phyloP scores from a whole-genome alignment of 2,329 filamentous ascomycete genomes.

The Exophiala xenobiotica region DNA sequence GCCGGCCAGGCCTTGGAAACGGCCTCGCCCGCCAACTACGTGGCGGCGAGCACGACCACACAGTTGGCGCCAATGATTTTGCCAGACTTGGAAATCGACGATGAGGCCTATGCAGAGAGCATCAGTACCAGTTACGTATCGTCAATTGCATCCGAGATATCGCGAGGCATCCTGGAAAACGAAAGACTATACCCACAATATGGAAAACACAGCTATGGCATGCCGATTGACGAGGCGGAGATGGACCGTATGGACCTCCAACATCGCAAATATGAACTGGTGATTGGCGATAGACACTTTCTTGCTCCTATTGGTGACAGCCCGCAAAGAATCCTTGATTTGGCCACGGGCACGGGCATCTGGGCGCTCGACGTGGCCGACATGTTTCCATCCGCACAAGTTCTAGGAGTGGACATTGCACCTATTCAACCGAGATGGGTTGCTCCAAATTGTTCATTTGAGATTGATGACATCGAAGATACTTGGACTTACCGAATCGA shows the following conservation, averaged over 20 bases:
- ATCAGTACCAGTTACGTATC: constrained; percentile 19
- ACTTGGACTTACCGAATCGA: constrained; percentile 35
- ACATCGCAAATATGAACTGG: constrained; percentile 20
- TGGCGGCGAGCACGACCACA: not conserved
- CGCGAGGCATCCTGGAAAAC: constrained; percentile 20
- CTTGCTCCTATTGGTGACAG: constrained; percentile 20
- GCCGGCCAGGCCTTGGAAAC: too few species aligned
- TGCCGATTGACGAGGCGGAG: constrained; percentile 26
- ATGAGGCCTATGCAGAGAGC: constrained; percentile 13
- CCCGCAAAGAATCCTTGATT: constrained; percentile 24
- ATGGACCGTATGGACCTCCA: constrained; percentile 24
- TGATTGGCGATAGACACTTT: constrained; percentile 22
- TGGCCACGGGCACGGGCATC: constrained; percentile 25
- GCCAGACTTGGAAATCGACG: constrained; percentile 11
- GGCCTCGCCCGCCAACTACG: not conserved
- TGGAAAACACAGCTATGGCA: constrained; percentile 21
- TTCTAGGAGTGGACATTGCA: constrained; percentile 50
- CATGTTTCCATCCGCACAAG: constrained; percentile 40
- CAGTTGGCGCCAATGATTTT: constrained; percentile 9
- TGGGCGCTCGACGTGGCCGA: constrained; percentile 39
- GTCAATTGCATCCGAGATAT: constrained; percentile 20
- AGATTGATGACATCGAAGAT: constrained; percentile 38
- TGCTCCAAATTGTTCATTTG: constrained; percentile 35
- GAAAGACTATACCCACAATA: constrained; percentile 19
- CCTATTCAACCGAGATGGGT: constrained; percentile 50